Evolutionary conservation across 2,329 filamentous ascomycete species (phyloP).

Genomic region (Aspergillus unguis): DNA sequence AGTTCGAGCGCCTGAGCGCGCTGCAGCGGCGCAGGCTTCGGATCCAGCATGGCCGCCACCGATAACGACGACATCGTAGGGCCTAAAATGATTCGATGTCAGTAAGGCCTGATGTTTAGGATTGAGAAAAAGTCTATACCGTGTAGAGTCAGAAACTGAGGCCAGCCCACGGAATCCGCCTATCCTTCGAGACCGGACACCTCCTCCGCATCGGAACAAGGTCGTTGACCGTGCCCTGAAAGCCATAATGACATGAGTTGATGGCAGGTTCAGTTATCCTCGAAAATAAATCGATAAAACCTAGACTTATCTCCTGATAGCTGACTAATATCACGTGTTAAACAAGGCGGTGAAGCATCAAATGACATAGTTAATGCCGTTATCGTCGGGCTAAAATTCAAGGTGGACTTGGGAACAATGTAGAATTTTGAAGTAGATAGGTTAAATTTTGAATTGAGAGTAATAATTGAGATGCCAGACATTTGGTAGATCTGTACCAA

Average conservation of each 20-base stretch:
- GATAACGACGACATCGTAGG: constrained; percentile 90
- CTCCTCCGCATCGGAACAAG: constrained; percentile 27
- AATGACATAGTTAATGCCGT: too few relatives aligned
- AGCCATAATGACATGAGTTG: constrained; percentile 27
- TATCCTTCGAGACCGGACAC: constrained; percentile 20
- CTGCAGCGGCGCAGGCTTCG: constrained; percentile 88
- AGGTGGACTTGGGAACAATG: too few relatives aligned
- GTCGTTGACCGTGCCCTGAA: constrained; percentile 32
- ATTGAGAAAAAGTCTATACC: constrained; percentile 24
- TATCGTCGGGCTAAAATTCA: too few relatives aligned
- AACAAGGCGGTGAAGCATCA: too few relatives aligned
- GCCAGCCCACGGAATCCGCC: constrained; percentile 34
- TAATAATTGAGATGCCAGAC: too few relatives aligned
- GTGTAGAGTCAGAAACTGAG: constrained; percentile 36
- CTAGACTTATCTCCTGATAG: constrained; percentile 10
- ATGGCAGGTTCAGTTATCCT: not conserved
- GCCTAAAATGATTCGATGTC: constrained; percentile 41
- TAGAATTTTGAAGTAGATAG: too few relatives aligned
- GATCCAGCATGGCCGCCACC: constrained; percentile 94
- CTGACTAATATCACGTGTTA: constrained; percentile 7
- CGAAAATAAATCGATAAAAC: not conserved
- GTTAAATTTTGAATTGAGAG: too few relatives aligned
- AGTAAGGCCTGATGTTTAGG: constrained; percentile 1
- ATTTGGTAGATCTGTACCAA: too few relatives aligned
- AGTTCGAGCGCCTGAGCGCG: constrained; percentile 81